Conservation (phyloP, 1,139 yeast species). For the Dujonia santamariae region DNA sequence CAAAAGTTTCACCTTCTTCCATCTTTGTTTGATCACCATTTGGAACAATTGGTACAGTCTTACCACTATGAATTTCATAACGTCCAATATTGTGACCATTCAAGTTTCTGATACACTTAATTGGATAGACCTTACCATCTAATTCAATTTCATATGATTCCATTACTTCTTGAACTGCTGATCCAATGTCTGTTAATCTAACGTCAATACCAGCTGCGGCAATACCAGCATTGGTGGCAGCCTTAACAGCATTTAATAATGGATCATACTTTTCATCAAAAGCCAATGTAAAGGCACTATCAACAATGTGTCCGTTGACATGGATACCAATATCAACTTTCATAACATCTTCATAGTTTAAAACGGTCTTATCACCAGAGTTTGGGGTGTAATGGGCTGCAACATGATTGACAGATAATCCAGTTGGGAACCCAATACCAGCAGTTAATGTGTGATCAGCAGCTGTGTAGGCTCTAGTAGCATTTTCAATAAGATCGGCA, state of each 20-base stretch:
- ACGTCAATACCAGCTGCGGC: constrained; percentile 95
- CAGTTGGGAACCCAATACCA: constrained; percentile 98
- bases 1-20: constrained; percentile 99
- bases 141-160: constrained; percentile 92
- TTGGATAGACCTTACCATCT: constrained; percentile 79
- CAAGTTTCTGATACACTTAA: constrained; percentile 86
- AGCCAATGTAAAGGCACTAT: constrained; percentile 91
- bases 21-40: constrained; percentile 92
- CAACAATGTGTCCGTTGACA: constrained; percentile 92
- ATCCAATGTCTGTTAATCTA: constrained; percentile 92
- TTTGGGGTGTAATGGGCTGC: constrained; percentile 99
- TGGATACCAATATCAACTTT: constrained; percentile 98
- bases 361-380: constrained; percentile 82
- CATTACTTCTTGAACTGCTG: constrained; percentile 94
- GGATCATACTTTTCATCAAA: constrained; percentile 83
- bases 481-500: constrained; percentile 85
- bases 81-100: constrained; percentile 92
- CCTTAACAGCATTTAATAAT: constrained; percentile 78
- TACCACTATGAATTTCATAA: constrained; percentile 87
- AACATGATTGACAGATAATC: constrained; percentile 85
- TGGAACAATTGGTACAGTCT: constrained; percentile 92
- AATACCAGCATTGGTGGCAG: constrained; percentile 92
- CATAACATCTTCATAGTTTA: constrained; percentile 87
- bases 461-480: constrained; percentile 71
- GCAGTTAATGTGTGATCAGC: constrained; percentile 65